phyloP scores from a whole-genome alignment of 352 stramenopile genomes.

The Saprolegnia diclina region DNA sequence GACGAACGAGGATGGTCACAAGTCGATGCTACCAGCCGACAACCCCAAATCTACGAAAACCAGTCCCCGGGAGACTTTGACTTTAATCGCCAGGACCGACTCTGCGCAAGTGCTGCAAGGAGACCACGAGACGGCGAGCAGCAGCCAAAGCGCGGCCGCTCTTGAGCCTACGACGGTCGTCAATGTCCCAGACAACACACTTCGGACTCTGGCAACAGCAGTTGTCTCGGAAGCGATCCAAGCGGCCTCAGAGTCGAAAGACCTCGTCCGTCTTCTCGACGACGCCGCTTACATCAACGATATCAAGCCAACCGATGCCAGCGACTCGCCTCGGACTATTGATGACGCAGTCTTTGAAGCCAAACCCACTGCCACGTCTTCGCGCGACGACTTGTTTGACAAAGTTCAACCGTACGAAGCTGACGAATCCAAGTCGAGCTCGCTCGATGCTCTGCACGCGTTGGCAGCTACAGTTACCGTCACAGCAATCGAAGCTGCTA shows the following conservation, averaged over 20 bases:
- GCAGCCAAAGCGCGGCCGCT: not conserved
- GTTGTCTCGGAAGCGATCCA: not conserved
- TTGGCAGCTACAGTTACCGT: not conserved
- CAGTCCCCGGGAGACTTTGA: too few species aligned
- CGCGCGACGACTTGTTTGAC: not conserved
- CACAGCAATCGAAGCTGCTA: not conserved
- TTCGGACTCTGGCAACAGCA: not conserved
- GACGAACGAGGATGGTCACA: too few species aligned
- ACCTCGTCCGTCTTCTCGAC: too few species aligned
- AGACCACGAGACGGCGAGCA: too few species aligned
- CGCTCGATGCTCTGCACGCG: too few species aligned
- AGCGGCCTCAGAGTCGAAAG: not conserved
- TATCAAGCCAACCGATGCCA: not conserved
- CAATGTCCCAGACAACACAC: not conserved
- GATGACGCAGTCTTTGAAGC: not conserved
- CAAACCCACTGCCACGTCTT: not conserved
- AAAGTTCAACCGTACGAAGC: not conserved
- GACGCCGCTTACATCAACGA: not conserved
- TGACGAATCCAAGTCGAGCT: not conserved
- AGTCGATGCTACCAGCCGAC: too few species aligned
- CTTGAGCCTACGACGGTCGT: not conserved
- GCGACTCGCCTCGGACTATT: not conserved
- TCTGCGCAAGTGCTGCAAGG: too few species aligned
- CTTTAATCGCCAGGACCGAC: too few species aligned
- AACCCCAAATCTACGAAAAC: too few species aligned